Evolutionary conservation across 768 basidiomycete genomes (phyloP).

Genomic region (Lanmaoa rubissima): DNA sequence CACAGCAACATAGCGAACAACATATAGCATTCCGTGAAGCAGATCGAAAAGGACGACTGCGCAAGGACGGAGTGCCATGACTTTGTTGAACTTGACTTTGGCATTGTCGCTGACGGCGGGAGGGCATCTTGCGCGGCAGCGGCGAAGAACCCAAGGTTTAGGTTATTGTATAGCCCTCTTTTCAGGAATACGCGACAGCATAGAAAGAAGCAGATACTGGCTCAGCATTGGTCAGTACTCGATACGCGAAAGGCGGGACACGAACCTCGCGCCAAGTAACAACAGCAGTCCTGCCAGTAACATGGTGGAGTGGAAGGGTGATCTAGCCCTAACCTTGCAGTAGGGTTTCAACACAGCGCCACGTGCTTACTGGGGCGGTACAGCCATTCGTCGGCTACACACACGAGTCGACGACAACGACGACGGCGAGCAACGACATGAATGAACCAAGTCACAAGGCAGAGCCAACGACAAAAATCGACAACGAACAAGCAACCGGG

Average conservation of each 20-base stretch:
- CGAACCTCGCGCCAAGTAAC: constrained; percentile 22
- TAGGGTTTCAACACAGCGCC: constrained; percentile 27
- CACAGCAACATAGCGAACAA: constrained; percentile 70
- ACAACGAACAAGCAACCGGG: constrained; percentile 28
- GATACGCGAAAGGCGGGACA: not conserved
- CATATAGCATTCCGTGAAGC: constrained; percentile 73
- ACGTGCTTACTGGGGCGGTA: constrained; percentile 6
- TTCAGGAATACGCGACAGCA: constrained; percentile 60
- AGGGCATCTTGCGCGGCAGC: constrained; percentile 28
- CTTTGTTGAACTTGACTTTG: constrained; percentile 19
- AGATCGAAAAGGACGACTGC: constrained; percentile 59
- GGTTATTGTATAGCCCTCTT: constrained; percentile 56
- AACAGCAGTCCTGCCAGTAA: constrained; percentile 12
- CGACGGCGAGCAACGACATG: constrained; percentile 26
- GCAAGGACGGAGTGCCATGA: constrained; percentile 56
- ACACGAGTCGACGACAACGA: constrained; percentile 10
- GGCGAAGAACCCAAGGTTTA: constrained; percentile 54
- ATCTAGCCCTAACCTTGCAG: constrained; percentile 30
- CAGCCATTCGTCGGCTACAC: not conserved
- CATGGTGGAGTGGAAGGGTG: constrained; percentile 8
- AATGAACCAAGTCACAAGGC: constrained; percentile 29
- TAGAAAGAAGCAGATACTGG: constrained; percentile 51
- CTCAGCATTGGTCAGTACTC: not conserved
- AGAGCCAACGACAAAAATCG: constrained; percentile 29
- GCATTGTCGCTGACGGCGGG: constrained; percentile 23